Base-by-base conservation (phyloP, 805 yeast species). In the Wickerhamiella qilinensis region DNA sequence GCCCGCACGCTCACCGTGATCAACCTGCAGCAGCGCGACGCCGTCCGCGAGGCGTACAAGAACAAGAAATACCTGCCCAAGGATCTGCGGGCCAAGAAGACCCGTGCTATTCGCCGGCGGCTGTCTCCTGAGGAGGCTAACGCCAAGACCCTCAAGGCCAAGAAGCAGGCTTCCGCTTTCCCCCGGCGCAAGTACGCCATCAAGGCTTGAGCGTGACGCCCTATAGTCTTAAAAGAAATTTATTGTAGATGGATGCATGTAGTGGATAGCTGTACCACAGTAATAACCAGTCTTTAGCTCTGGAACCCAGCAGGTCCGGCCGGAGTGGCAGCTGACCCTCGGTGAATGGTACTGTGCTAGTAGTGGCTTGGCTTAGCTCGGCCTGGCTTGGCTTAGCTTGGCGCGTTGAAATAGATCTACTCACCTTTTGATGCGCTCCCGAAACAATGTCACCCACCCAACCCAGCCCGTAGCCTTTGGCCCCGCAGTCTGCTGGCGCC, bases 101-200 rank as follows among this genome's bases (percentile, higher is more conserved):
- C 99, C 70, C 88, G 97, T 79, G 97, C 98, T 68, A 71, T 88
- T 70, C 88, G 98, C 82, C 82, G 97, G 77, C 75, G 77, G 64
- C 75, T 91, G 64, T 76, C 96, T 67, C 73, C 79, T 63, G 67
- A 68, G 68, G 95, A 91, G 73, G 77, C 82, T 64, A 61, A 73
- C 58, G 69, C 70, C 65, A 67, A 69, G 65, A 88, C 97, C 61
- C 79, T 69, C 57, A 85, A 81, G 75, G 84, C 86, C 64, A 75
- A 73, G 69, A 91, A 91, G 86, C 77, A 73, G 70, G 75, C 75
- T 62, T 73, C 75, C 60, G 94, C 96, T 69, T 85, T 78, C 94
- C 97, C 99, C 67, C 86, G 79, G 73, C 85, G 93, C 78, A 81
- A 80, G 71, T 91, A 72, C 71, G 97, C 97, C 66, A 81, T 91